A percentile compares a stretch with the other conserved stretches of the same genome.
These are phyloP conservation scores for Sanguinoderma infundibulare DNA, from an alignment of 1,284 basidiomycete genomes.

Conservation along the genomic window DNA sequence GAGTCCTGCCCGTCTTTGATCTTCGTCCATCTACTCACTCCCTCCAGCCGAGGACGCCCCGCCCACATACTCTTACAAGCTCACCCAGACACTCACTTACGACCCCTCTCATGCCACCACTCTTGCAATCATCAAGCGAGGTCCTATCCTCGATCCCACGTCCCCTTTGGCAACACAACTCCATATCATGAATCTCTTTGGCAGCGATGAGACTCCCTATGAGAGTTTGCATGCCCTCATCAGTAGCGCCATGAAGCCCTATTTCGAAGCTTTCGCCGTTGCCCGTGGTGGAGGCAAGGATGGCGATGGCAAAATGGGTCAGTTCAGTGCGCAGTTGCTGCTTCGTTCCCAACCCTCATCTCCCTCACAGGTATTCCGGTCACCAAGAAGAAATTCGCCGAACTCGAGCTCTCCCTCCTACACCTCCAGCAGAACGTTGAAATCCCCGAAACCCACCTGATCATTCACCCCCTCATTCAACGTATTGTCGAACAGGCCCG, in stretches of 20 bases:
- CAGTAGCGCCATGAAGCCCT: conserved; percentile 95
- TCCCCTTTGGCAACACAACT: conserved; percentile 85
- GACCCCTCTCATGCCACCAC: conserved; percentile 84
- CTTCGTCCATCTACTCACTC: neutral
- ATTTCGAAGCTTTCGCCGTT: conserved; percentile 97
- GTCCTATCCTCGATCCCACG: conserved; percentile 80
- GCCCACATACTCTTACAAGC: conserved; percentile 67
- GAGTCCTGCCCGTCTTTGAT: conserved; percentile 28
- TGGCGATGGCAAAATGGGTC: conserved; percentile 85
- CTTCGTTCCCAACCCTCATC: neutral
- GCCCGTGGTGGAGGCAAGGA: conserved; percentile 78
- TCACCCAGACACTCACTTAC: conserved; percentile 80
- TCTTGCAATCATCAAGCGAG: conserved; percentile 94
- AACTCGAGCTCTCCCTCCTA: conserved; percentile 93
- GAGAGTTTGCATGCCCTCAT: conserved; percentile 97
- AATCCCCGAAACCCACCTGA: conserved; percentile 94
- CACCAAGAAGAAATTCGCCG: conserved; percentile 99
- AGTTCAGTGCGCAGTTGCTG: conserved; percentile 28
- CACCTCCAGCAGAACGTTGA: conserved; percentile 99
- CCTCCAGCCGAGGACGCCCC: conserved; percentile 58
- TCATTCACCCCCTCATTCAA: conserved; percentile 91
- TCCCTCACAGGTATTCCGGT: conserved; percentile 83
- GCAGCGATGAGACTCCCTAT: conserved; percentile 91
- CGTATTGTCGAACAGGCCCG: conserved; percentile 85
- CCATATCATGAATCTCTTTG: conserved; percentile 92